phyloP scores from a whole-genome alignment of 257 asterid genomes.

The Nicotiana tabacum region DNA sequence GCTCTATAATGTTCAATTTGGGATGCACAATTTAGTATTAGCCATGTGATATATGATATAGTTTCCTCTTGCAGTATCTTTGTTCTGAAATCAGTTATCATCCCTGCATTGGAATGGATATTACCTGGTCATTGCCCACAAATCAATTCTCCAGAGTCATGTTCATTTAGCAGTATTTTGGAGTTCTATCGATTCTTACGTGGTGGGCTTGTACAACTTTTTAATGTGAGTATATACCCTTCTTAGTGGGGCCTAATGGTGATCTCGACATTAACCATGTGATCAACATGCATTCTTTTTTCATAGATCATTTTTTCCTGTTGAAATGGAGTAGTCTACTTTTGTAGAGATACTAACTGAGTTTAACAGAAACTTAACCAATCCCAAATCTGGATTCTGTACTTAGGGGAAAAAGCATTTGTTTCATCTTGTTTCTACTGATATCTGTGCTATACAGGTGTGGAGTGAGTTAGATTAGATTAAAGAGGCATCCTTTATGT shows the following conservation, averaged over 20 bases:
- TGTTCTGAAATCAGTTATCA: conserved; percentile 59
- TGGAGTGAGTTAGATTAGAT: background rate
- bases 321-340: conserved; percentile 4
- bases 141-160: conserved; percentile 33
- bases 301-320: background rate
- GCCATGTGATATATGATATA: background rate
- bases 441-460: background rate
- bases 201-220: conserved; percentile 63
- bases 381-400: conserved; percentile 4
- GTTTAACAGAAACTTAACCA: background rate
- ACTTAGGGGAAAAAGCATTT: background rate
- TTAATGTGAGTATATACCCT: conserved; percentile 68
- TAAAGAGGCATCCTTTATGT: background rate
- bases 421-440: background rate
- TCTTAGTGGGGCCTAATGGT: background rate
- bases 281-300: background rate
- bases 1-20: background rate
- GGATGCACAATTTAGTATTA: background rate
- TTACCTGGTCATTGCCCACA: conserved; percentile 61
- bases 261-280: background rate
- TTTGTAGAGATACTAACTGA: conserved; percentile 7
- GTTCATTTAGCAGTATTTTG: conserved; percentile 49
- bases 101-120: conserved; percentile 76
- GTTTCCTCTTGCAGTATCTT: conserved; percentile 58
- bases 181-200: conserved; percentile 69